phyloP scores from a whole-genome alignment of 2,329 filamentous ascomycete species.

The Decorospora gaudefroyi region DNA sequence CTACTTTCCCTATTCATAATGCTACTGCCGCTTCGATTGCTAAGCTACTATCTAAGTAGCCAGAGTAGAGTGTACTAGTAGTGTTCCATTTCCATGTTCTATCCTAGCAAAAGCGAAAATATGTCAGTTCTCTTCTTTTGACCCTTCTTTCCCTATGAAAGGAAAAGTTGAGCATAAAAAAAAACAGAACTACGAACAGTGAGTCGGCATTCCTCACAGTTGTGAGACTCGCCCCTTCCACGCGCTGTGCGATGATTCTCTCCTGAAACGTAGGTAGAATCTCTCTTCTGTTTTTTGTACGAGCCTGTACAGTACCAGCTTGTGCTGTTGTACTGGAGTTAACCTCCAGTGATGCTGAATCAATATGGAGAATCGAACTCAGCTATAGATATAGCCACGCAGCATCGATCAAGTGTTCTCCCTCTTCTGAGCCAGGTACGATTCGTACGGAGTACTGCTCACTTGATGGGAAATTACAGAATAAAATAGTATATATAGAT shows the following conservation, averaged over 20 bases:
- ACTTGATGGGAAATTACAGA: neutral
- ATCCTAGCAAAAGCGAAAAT: no score
- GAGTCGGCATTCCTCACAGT: neutral
- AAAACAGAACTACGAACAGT: neutral
- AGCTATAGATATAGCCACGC: neutral
- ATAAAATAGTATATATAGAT: neutral
- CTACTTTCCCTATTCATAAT: slow-evolving; percentile 66
- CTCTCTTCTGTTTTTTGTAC: neutral
- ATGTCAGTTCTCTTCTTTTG: no score
- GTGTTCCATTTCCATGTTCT: no score
- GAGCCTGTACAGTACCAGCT: no score
- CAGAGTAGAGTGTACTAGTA: no score
- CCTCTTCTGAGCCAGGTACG: neutral
- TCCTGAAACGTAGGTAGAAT: no score
- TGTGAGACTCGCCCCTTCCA: neutral
- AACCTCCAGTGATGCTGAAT: no score
- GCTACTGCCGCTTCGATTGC: slow-evolving; percentile 56
- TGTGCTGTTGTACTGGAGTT: neutral
- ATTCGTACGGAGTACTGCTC: neutral
- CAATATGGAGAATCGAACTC: neutral
- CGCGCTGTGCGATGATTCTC: slow-evolving; percentile 2
- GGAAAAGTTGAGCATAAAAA: no score
- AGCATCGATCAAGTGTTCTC: neutral
- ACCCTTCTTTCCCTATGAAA: no score
- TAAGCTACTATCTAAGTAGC: slow-evolving; percentile 22